Evolutionary conservation across 2,329 filamentous ascomycete species (phyloP).

Genomic region (Colletotrichum sp.): DNA sequence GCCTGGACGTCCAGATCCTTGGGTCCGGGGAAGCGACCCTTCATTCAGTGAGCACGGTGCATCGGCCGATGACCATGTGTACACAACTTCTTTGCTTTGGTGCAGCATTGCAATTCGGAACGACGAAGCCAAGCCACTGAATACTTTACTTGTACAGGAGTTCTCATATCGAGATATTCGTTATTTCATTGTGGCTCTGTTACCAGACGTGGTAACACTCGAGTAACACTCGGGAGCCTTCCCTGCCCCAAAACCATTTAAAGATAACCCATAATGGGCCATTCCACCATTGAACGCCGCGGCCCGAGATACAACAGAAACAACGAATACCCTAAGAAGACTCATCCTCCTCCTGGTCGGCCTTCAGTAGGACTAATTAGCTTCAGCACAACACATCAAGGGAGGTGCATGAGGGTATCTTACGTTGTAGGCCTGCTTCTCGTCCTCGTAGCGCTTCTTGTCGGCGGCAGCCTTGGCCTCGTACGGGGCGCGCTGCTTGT

Average conservation of each 20-base stretch:
- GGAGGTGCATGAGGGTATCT: constrained; percentile 37
- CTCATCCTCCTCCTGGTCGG: constrained; percentile 63
- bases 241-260: neutral
- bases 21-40: neutral
- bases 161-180: neutral
- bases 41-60: neutral
- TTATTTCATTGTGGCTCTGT: neutral
- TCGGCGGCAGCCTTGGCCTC: constrained; percentile 96
- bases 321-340: constrained; percentile 38
- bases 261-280: neutral
- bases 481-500: constrained; percentile 92
- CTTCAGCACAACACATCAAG: constrained; percentile 12
- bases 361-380: constrained; percentile 47
- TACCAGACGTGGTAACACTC: neutral
- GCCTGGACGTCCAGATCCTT: neutral
- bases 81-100: neutral
- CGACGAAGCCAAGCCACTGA: neutral
- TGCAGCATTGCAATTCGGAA: neutral
- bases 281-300: neutral
- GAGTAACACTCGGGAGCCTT: neutral
- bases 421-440: constrained; percentile 95
- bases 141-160: neutral
- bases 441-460: constrained; percentile 99
- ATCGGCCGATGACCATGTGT: neutral
- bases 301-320: constrained; percentile 12